Evolutionary conservation across 441 rosid species (phyloP), one percentile per base, ranked within the genome.

Genomic region (Arabidopsis hybrid): DNA sequence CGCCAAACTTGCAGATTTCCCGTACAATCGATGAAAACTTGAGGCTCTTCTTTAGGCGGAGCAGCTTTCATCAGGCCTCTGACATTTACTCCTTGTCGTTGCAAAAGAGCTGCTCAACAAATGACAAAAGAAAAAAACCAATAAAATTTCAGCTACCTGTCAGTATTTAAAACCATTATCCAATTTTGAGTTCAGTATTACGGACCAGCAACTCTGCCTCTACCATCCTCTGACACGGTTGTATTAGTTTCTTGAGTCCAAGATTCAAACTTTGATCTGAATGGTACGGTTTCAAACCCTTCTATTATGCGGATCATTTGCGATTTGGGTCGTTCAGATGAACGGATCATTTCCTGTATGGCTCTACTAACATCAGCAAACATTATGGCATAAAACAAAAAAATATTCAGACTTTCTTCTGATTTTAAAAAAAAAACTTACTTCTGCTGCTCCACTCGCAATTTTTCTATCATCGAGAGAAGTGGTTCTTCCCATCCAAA

Each of bases 201-300:
- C 84, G 42, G 59, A 94, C 98, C 98, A 85, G 98, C 98, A 71
- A 94, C 98, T 90, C 90, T 91, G 76, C 82, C 96, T 80, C 97
- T 85, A 65, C 98, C 98, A 71, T 91, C 96, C 62, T 91, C 93
- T 76, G 87, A 90, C 61, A 94, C 84, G 60, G 82, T 88, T 67
- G 87, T 76, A 60, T 91, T 91, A 43, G 68, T 80, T 69, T 77
- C 84, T 73, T 86, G 83, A 65, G 96, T 92, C 98, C 97, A 91
- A 50, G 84, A 75, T 60, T 82, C 82, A 76, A 94, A 94, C 79
- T 86, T 77, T 63, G 96, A 94, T 76, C 83, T 84, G 77, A 94
- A 94, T 26, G 69, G 31, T 58, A 86, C 80, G n/a, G 95, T 87
- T 79, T 94, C 98, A 49, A 89, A 82, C 66, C 97, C 97, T 82